Percentiles rank a stretch among this genome's conserved stretches.
These are phyloP conservation scores for Verticillium dahliae DNA, from an alignment of 2,329 filamentous ascomycete genomes.

Conservation along the genomic window DNA sequence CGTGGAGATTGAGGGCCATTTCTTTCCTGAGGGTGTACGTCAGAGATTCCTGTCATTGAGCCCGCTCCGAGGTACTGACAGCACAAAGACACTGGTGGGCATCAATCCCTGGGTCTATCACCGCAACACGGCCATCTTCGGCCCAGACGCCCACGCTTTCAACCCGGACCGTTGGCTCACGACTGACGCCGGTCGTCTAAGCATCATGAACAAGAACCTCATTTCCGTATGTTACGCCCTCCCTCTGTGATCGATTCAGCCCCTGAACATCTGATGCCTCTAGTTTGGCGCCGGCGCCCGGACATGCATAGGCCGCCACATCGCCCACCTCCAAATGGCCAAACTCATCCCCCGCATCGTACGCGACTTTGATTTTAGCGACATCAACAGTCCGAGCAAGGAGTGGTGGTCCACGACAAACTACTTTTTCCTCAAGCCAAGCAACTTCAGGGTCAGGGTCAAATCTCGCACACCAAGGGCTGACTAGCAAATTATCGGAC, in stretches of 20 bases:
- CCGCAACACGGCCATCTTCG: slow-evolving; percentile 33
- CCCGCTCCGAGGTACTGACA: slow-evolving; percentile 23
- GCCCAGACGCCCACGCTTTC: slow-evolving; percentile 35
- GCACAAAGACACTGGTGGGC: slow-evolving; percentile 24
- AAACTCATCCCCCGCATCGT: slow-evolving; percentile 33
- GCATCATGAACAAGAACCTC: slow-evolving; percentile 8
- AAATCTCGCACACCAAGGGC: not conserved
- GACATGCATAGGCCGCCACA: slow-evolving; percentile 35
- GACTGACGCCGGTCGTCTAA: slow-evolving; percentile 13
- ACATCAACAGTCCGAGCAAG: not conserved
- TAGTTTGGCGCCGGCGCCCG: slow-evolving; percentile 45
- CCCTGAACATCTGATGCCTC: not conserved
- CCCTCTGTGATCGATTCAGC: no score
- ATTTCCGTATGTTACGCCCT: slow-evolving; percentile 1
- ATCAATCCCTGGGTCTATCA: slow-evolving; percentile 31
- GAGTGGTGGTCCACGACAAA: not conserved
- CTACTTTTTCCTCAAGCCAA: not conserved
- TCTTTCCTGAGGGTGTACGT: slow-evolving; percentile 26
- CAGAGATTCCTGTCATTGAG: not conserved
- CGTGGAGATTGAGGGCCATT: slow-evolving; percentile 24
- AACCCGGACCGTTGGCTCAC: slow-evolving; percentile 42
- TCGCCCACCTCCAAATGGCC: slow-evolving; percentile 33
- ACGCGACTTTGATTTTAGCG: slow-evolving; percentile 22
- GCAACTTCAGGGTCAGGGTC: not conserved
- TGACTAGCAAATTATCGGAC: not conserved